These are phyloP conservation scores for Alternaria dauci DNA, from an alignment of 2,329 filamentous ascomycete species.

Conservation along the genomic window DNA sequence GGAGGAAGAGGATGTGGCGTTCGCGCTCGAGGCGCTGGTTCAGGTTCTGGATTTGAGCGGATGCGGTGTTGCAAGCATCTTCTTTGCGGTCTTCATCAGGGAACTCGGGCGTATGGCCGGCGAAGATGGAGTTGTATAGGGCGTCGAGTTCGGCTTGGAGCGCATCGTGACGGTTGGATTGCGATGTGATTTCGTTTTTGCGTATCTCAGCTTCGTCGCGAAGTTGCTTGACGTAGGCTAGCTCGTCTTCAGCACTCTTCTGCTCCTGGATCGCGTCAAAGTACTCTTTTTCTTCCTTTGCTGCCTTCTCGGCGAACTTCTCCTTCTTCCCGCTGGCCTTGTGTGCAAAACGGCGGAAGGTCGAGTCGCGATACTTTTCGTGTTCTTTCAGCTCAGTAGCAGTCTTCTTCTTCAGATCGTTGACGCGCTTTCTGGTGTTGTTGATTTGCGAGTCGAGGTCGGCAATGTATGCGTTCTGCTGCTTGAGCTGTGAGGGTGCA, in stretches of 20 bases:
- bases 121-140: slow-evolving; percentile 46
- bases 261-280: slow-evolving; percentile 46
- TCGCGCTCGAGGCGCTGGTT: slow-evolving; percentile 35
- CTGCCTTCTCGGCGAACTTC: slow-evolving; percentile 42
- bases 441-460: slow-evolving; percentile 38
- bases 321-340: slow-evolving; percentile 42
- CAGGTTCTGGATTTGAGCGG: slow-evolving; percentile 18
- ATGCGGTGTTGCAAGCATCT: slow-evolving; percentile 26
- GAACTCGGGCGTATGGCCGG: slow-evolving; percentile 42
- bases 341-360: slow-evolving; percentile 43
- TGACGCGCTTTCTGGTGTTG: slow-evolving; percentile 26
- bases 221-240: slow-evolving; percentile 36
- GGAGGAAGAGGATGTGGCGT: slow-evolving; percentile 36
- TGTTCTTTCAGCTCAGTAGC: slow-evolving; percentile 39
- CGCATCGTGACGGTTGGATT: slow-evolving; percentile 27
- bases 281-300: slow-evolving; percentile 48
- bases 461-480: slow-evolving; percentile 40
- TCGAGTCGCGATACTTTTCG: slow-evolving; percentile 47
- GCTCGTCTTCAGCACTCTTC: slow-evolving; percentile 43
- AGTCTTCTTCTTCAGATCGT: slow-evolving; percentile 30
- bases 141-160: slow-evolving; percentile 40
- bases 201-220: slow-evolving; percentile 34
- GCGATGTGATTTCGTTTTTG: slow-evolving; percentile 22
- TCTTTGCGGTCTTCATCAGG: slow-evolving; percentile 45
- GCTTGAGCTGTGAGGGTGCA: slow-evolving; percentile 41